Evolutionary conservation across 1,284 basidiomycete species (phyloP), one percentile per base, ranked within the genome.

Genomic region (Microbotryum saponariae): DNA sequence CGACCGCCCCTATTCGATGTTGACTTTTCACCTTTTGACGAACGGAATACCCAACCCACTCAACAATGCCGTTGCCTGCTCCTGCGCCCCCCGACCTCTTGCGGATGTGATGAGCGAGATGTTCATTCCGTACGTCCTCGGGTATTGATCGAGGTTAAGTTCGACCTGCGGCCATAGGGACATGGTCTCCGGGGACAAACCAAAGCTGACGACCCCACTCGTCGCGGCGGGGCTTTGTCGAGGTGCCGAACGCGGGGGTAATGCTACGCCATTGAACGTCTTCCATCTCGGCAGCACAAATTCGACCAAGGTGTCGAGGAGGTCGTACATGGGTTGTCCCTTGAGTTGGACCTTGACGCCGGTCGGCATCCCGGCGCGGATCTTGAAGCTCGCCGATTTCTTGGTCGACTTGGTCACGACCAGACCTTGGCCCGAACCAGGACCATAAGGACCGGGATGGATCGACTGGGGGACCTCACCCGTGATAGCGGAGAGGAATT

Each of bases 231-330:
- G 85, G n/a, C 63, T 64, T 49, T 70, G 64, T 4, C 59, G 61
- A 54, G 71, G 69, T 54, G 62, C 61, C 37, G 66, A 67, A 42
- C 83, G 76, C 48, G 88, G 80, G 60, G 88, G 85, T 62, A 92
- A 78, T 4, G 82, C 74, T 64, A 98, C 76, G 27, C 94, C 96
- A 8, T 81, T 80, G 78, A 92, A 98, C 70, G 96, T 92, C 71
- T 93, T 83, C 67, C 97, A 76, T 25, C 94, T 84, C 3, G 94
- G 96, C 25, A 97, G 79, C 56, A 98, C 94, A 74, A 97, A 97
- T 71, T 97, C 92, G 70, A 86, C 84, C 69, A 98, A 83, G 8
- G 84, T 85, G 65, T 86, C 85, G 63, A 98, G 78, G 76, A 98
- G 97, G 71, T 91, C 87, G 79, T 91, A 97, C 87, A 97, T 97